Conservation (phyloP, 768 basidiomycete genomes). For the Lactarius vividus region DNA sequence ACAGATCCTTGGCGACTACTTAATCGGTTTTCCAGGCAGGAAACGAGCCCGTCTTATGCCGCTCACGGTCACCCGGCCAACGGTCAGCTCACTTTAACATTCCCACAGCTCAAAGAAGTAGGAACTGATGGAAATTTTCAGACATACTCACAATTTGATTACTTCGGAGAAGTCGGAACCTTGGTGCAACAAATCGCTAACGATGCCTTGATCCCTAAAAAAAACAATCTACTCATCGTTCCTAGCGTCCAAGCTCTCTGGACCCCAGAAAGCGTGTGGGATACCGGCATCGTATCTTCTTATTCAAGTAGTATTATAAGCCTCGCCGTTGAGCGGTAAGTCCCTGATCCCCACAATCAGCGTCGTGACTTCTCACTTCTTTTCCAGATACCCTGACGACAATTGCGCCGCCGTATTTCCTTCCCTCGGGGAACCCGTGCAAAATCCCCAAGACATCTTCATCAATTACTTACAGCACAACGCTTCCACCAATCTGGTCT, state of each 20-base stretch:
- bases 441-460: slow-evolving; percentile 49
- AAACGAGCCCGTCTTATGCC: slow-evolving; percentile 75
- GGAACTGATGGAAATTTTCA: background rate
- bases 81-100: slow-evolving; percentile 12
- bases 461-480: slow-evolving; percentile 59
- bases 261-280: slow-evolving; percentile 24
- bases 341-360: background rate
- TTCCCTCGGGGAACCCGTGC: slow-evolving; percentile 35
- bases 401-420: slow-evolving; percentile 57
- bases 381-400: slow-evolving; percentile 52
- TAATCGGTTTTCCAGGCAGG: slow-evolving; percentile 68
- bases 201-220: slow-evolving; percentile 8
- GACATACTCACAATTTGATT: slow-evolving; percentile 29
- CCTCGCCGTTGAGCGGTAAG: slow-evolving; percentile 26
- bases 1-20: slow-evolving; percentile 56
- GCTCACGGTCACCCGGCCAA: slow-evolving; percentile 20
- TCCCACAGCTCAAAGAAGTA: background rate
- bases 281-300: slow-evolving; percentile 18
- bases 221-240: slow-evolving; percentile 21
- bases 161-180: slow-evolving; percentile 35
- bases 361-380: slow-evolving; percentile 14
- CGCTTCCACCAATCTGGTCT: slow-evolving; percentile 48
- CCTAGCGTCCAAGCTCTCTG: slow-evolving; percentile 22
- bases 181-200: slow-evolving; percentile 21
- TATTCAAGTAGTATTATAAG: slow-evolving; percentile 12